A percentile compares a stretch with the other conserved stretches of the same genome.
Evolutionary conservation across 257 asterid genomes (phyloP).

Genomic region (Verbascum thapsus): DNA sequence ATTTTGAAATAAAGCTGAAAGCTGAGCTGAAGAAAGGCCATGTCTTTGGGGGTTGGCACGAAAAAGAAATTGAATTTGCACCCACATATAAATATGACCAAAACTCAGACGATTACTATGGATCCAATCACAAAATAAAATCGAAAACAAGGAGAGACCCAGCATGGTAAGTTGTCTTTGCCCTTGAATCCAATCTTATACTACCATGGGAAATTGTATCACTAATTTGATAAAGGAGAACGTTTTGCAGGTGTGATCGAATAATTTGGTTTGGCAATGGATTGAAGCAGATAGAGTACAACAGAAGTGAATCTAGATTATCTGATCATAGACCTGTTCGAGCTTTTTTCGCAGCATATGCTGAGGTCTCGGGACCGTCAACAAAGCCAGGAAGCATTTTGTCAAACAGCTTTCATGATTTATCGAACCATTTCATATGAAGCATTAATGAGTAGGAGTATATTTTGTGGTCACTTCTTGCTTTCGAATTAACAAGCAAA

Average conservation of each 20-base stretch:
- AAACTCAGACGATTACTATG: constrained; percentile 59
- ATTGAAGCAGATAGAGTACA: constrained; percentile 52
- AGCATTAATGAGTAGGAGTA: constrained; percentile 20
- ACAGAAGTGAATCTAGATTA: constrained; percentile 53
- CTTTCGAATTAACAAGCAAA: constrained; percentile 8
- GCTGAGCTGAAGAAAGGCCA: constrained; percentile 56
- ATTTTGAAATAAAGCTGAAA: constrained; percentile 49
- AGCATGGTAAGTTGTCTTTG: constrained; percentile 54
- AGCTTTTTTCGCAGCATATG: constrained; percentile 50
- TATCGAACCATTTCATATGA: constrained; percentile 17
- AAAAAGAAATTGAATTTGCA: constrained; percentile 56
- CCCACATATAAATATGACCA: constrained; percentile 62
- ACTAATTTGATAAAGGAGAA: constrained; percentile 2
- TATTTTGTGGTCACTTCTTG: constrained; percentile 24
- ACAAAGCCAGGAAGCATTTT: constrained; percentile 29
- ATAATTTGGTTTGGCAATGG: constrained; percentile 68
- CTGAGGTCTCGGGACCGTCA: constrained; percentile 33
- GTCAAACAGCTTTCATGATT: constrained; percentile 25
- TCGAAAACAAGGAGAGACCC: constrained; percentile 52
- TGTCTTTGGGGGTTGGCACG: constrained; percentile 62
- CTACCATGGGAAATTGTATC: constrained; percentile 1
- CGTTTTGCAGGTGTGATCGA: constrained; percentile 61
- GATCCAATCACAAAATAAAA: constrained; percentile 42
- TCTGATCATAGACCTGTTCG: constrained; percentile 74
- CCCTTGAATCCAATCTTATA: constrained; percentile 15